A percentile compares a stretch with the other conserved stretches of the same genome.
Evolutionary conservation across 257 asterid species (phyloP).

Genomic region (Knoxia roxburghii): DNA sequence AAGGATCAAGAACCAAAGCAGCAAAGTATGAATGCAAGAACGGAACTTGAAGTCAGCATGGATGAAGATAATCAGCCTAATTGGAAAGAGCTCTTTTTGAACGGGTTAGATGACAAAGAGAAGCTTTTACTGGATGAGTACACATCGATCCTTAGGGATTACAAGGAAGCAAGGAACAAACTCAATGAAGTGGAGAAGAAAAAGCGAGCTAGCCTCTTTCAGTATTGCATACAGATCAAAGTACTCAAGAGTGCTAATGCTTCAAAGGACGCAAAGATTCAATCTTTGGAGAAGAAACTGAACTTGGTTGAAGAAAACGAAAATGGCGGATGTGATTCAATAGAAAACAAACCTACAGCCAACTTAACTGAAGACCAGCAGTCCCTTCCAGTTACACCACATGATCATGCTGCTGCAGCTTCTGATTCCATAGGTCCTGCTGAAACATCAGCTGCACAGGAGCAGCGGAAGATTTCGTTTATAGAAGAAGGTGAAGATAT

Average conservation of each 20-base stretch:
- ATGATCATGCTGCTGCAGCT: not conserved
- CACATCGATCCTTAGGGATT: conserved; percentile 33
- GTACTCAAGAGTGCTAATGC: conserved; percentile 41
- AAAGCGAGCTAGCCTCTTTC: conserved; percentile 41
- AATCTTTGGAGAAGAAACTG: conserved; percentile 29
- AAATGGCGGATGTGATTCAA: conserved; percentile 7
- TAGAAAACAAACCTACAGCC: conserved; percentile 4
- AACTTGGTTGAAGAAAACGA: conserved; percentile 14
- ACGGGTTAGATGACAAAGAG: conserved; percentile 39
- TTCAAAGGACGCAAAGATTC: conserved; percentile 41
- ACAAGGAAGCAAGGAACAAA: conserved; percentile 42
- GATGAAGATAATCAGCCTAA: conserved; percentile 34
- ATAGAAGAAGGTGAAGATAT: conserved; percentile 19
- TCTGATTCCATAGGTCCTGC: conserved; percentile 4
- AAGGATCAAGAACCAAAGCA: conserved; percentile 15
- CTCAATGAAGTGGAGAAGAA: conserved; percentile 44
- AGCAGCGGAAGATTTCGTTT: conserved; percentile 19
- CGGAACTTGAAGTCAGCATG: conserved; percentile 7
- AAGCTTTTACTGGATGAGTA: conserved; percentile 39
- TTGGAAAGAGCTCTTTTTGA: conserved; percentile 40
- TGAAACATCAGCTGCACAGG: conserved; percentile 8
- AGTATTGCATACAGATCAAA: conserved; percentile 39
- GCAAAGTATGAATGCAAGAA: conserved; percentile 15
- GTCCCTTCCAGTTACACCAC: not conserved
- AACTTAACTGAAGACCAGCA: conserved; percentile 2